Base-by-base conservation (phyloP, 2,329 filamentous ascomycete genomes). In the Microcyclosporella mali region DNA sequence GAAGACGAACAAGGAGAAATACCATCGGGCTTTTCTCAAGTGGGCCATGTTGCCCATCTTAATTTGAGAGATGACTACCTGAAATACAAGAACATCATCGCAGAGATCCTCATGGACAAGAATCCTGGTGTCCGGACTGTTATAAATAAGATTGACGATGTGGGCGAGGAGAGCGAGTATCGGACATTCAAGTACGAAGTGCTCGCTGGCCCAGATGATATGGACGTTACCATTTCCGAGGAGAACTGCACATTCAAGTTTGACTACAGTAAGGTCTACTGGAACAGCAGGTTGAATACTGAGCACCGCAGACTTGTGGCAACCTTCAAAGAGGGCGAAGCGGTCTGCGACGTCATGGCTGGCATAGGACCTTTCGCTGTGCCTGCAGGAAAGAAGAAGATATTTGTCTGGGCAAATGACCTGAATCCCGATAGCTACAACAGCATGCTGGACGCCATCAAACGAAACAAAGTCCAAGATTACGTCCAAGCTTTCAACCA, bases 391-490 rank as follows among this genome's bases (percentile, higher is more conserved):
- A 94, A 85, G 70, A 90, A 85, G 65, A 81, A 79, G 30, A 86
- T 94, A 19, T 94, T 97, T 56, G 89, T 95, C 14, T 94, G 86
- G 82, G 92, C 89, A 30, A 98, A 97, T 66, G 92, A 98, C 64
- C 82, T 95, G 62, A 98, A 98, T 62, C 90, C 90, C 0, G 85
- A 94, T 57, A 89, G 88, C 56, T 88, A 81, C 66, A 77, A 73
- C 42, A 82, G 80, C 51, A 78, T 98, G 57, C 65, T 74, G 19
- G 76, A 82, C 28, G 85, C 85, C 7, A 75, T 94, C 40, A 65
- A 68, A 39, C 75, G 77, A 48, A 98, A 98, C 69, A 95, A 94
- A 71, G 79, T 82, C 31, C 60, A 70, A 4, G 66, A 79, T 16
- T 94, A 83, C 56, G 88, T 95, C 27, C 79, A 73, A 3, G 73